phyloP scores from a whole-genome alignment of 768 basidiomycete species.

The Kwoniella europaea region DNA sequence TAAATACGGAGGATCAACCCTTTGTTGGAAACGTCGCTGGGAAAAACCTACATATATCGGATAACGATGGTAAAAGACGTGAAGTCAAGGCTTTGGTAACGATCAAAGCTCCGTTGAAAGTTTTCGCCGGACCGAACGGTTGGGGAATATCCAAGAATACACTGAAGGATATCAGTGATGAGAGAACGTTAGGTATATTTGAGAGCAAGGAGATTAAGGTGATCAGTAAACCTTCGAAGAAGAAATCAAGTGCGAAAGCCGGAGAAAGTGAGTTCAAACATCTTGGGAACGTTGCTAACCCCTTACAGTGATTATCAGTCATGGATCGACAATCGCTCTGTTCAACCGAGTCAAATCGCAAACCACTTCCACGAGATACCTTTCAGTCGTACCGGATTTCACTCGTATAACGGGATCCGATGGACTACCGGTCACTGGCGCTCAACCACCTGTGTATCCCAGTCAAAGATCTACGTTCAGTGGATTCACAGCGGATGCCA shows the following conservation, averaged over 20 bases:
- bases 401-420: constrained; percentile 93
- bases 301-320: constrained; percentile 82
- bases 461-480: constrained; percentile 69
- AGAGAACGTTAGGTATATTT: constrained; percentile 84
- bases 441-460: constrained; percentile 71
- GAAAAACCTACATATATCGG: constrained; percentile 92
- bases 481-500: constrained; percentile 46
- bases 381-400: constrained; percentile 91
- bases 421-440: constrained; percentile 80
- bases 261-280: constrained; percentile 72
- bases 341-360: constrained; percentile 96
- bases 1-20: constrained; percentile 64
- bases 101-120: constrained; percentile 32
- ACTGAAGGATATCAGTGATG: constrained; percentile 70
- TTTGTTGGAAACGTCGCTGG: constrained; percentile 92
- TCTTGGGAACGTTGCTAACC: constrained; percentile 1
- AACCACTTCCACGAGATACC: constrained; percentile 92
- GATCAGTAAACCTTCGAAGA: constrained; percentile 97
- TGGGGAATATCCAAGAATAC: constrained; percentile 59
- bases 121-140: constrained; percentile 64
- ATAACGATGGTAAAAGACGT: constrained; percentile 93
- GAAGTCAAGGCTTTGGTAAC: constrained; percentile 90
- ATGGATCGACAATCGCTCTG: constrained; percentile 91
- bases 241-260: constrained; percentile 90
- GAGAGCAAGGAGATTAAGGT: constrained; percentile 95